Conservation (phyloP, 352 stramenopile species). For the Globisporangium nodosum region DNA sequence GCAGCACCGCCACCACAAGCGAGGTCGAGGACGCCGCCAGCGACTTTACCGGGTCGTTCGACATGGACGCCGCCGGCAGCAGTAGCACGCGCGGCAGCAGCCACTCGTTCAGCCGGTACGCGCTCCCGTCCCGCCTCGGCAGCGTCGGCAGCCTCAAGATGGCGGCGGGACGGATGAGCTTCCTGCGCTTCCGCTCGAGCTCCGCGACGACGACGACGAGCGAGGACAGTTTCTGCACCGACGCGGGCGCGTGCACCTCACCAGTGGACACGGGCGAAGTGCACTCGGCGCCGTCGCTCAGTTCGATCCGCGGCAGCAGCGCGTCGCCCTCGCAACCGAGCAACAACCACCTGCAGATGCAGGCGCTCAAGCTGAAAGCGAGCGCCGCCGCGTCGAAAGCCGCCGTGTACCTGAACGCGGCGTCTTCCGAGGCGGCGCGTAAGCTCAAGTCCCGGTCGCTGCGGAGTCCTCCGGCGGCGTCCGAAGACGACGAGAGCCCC, state of each 20-base stretch:
- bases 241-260: slow-evolving; percentile 11
- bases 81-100: slow-evolving; percentile 5
- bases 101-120: slow-evolving; percentile 7
- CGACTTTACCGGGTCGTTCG: slow-evolving; percentile 39
- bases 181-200: slow-evolving; percentile 40
- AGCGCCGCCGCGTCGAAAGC: slow-evolving; percentile 38
- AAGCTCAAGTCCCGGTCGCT: slow-evolving; percentile 37
- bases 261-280: slow-evolving; percentile 8
- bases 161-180: slow-evolving; percentile 24
- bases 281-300: slow-evolving; percentile 13
- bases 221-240: slow-evolving; percentile 27
- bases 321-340: not conserved
- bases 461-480: slow-evolving; percentile 17
- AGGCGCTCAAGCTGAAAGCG: slow-evolving; percentile 24
- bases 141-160: slow-evolving; percentile 24
- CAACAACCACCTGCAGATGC: slow-evolving; percentile 29
- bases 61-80: not conserved
- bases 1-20: slow-evolving; percentile 2
- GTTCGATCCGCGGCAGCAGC: slow-evolving; percentile 10
- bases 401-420: slow-evolving; percentile 37
- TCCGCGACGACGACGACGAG: slow-evolving; percentile 43
- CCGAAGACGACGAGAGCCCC: slow-evolving; percentile 17
- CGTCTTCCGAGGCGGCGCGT: slow-evolving; percentile 43
- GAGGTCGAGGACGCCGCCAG: slow-evolving; percentile 30
- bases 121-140: slow-evolving; percentile 21